phyloP scores from a whole-genome alignment of 306 rosid species.

The Morella rubra region DNA sequence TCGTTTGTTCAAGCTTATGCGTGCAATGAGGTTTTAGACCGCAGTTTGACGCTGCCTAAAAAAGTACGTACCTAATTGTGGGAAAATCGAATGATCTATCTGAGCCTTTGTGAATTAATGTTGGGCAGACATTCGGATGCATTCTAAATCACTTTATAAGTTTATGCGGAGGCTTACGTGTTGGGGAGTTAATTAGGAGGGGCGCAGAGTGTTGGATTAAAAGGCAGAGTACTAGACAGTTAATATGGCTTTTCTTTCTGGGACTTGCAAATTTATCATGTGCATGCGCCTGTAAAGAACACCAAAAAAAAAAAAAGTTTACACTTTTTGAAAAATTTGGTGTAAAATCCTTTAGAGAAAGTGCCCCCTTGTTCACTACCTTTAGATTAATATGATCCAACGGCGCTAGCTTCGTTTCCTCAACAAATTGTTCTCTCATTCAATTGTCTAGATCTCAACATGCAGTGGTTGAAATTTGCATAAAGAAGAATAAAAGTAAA shows the following conservation, averaged over 20 bases:
- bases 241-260: conserved; percentile 39
- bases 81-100: too few relatives aligned
- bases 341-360: conserved; percentile 49
- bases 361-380: conserved; percentile 38
- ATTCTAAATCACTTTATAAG: background rate
- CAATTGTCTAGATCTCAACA: conserved; percentile 40
- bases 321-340: conserved; percentile 24
- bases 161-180: background rate
- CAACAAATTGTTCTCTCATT: conserved; percentile 33
- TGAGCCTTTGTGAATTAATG: background rate
- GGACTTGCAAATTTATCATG: conserved; percentile 44
- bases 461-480: conserved; percentile 41
- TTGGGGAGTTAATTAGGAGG: background rate
- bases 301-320: too few relatives aligned
- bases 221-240: background rate
- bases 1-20: background rate
- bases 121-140: background rate
- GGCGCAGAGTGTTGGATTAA: background rate
- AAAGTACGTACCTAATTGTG: too few relatives aligned
- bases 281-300: too few relatives aligned
- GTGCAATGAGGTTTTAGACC: background rate
- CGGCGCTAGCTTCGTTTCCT: conserved; percentile 27
- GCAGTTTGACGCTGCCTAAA: background rate
- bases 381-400: conserved; percentile 37
- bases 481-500: conserved; percentile 45